A percentile compares a stretch with the other conserved stretches of the same genome.
Conservation (phyloP, 768 basidiomycete species). For the Psilocybe tampanensis region DNA sequence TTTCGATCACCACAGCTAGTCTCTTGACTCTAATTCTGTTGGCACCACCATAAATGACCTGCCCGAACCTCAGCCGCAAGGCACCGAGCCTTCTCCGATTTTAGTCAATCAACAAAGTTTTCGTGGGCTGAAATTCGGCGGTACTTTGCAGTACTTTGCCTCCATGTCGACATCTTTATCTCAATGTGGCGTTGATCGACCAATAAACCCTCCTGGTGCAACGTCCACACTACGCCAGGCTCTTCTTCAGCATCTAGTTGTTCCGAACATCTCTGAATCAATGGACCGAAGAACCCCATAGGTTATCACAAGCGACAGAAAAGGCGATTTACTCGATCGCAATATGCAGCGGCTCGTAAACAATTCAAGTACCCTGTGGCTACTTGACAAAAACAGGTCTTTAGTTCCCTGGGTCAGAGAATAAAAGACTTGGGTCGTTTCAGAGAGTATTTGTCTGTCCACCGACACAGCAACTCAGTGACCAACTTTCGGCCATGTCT, state of each 20-base stretch:
- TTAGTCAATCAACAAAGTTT: slow-evolving; percentile 13
- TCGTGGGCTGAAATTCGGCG: slow-evolving; percentile 23
- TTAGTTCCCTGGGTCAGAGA: slow-evolving; percentile 24
- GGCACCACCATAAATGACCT: not conserved
- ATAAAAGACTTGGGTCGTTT: slow-evolving; percentile 20
- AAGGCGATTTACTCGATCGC: slow-evolving; percentile 16
- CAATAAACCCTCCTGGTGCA: slow-evolving; percentile 13
- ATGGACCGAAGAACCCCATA: slow-evolving; percentile 23
- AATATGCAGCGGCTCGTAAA: slow-evolving; percentile 13
- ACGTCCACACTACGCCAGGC: not conserved
- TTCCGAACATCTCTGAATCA: slow-evolving; percentile 25
- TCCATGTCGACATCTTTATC: slow-evolving; percentile 14
- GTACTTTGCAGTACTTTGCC: slow-evolving; percentile 19
- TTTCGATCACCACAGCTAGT: not conserved
- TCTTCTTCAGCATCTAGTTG: slow-evolving; percentile 14
- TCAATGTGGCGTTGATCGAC: slow-evolving; percentile 7
- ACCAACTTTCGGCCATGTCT: slow-evolving; percentile 1
- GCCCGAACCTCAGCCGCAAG: slow-evolving; percentile 22
- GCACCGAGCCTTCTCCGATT: slow-evolving; percentile 28
- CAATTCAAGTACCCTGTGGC: slow-evolving; percentile 17
- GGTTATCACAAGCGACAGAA: slow-evolving; percentile 14
- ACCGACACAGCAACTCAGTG: not conserved
- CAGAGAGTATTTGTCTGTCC: not conserved
- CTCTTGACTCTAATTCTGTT: not conserved
- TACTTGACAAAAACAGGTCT: slow-evolving; percentile 23